Percentiles rank a stretch among this genome's conserved stretches.
phyloP scores from a whole-genome alignment of 2,329 filamentous ascomycete species.

The Coniochaeta sp. region DNA sequence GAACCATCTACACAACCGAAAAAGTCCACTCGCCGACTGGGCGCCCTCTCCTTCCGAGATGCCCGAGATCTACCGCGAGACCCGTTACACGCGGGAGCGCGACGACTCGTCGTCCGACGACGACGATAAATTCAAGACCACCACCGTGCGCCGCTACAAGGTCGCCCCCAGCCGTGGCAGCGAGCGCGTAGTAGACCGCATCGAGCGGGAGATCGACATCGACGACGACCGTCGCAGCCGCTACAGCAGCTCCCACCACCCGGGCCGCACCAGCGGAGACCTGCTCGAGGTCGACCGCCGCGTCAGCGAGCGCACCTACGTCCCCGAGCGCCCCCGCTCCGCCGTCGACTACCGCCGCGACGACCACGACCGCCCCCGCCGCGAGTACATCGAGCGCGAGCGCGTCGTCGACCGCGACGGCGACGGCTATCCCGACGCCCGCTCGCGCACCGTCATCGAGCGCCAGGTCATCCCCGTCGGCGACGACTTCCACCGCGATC shows the following conservation, averaged over 20 bases:
- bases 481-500: constrained; percentile 24
- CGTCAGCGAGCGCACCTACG: constrained; percentile 28
- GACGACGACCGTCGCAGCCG: constrained; percentile 39
- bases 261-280: constrained; percentile 29
- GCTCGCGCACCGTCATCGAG: constrained; percentile 20
- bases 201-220: constrained; percentile 29
- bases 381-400: constrained; percentile 5
- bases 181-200: constrained; percentile 31
- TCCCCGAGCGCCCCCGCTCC: constrained; percentile 45
- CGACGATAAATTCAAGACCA: constrained; percentile 37
- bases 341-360: constrained; percentile 23
- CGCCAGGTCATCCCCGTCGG: constrained; percentile 24
- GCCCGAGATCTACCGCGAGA: constrained; percentile 25
- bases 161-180: constrained; percentile 32
- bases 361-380: constrained; percentile 8
- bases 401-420: constrained; percentile 8
- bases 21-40: neutral
- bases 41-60: constrained; percentile 10
- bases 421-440: constrained; percentile 5
- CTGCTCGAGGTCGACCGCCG: constrained; percentile 35
- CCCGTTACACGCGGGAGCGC: constrained; percentile 23
- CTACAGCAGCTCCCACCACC: constrained; percentile 25
- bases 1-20: neutral
- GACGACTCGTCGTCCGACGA: constrained; percentile 31
- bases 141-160: constrained; percentile 47